phyloP scores from a whole-genome alignment of 1,284 basidiomycete genomes.

The Ceraceosorus bombacis region DNA sequence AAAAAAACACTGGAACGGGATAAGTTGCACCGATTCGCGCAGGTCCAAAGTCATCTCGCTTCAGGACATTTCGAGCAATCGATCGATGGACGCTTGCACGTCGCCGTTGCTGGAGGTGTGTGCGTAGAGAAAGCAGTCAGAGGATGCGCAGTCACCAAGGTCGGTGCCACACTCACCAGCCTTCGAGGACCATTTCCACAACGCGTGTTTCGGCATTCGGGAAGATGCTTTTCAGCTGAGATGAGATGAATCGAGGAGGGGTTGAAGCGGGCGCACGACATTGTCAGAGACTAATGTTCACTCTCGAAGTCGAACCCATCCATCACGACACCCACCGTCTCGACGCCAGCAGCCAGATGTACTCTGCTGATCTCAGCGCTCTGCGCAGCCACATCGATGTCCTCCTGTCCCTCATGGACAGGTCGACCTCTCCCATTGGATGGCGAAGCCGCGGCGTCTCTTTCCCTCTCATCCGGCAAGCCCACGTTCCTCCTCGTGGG shows the following conservation, averaged over 20 bases:
- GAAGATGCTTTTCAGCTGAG: conserved; percentile 7
- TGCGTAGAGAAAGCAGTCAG: not conserved
- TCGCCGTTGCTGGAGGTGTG: conserved; percentile 4
- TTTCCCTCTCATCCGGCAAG: not conserved
- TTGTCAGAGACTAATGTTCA: too few species aligned
- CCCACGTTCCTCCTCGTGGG: too few species aligned
- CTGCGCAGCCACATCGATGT: conserved; percentile 2
- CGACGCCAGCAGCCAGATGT: conserved; percentile 7
- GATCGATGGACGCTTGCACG: conserved; percentile 9
- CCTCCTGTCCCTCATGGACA: conserved; percentile 5
- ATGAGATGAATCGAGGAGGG: not conserved
- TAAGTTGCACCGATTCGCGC: too few species aligned
- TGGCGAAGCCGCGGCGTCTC: not conserved
- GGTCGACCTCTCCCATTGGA: not conserved
- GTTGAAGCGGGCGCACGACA: not conserved
- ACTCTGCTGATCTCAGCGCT: conserved; percentile 1
- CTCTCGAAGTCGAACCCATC: too few species aligned
- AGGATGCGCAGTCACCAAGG: not conserved
- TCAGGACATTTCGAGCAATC: conserved; percentile 11
- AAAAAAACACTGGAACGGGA: too few species aligned
- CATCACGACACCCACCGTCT: not conserved
- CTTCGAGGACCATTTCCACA: conserved; percentile 8
- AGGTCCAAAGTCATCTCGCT: too few species aligned
- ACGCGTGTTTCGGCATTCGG: conserved; percentile 6
- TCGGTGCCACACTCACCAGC: not conserved